A percentile compares a stretch with the other conserved stretches of the same genome.
These are phyloP conservation scores for Cryphonectria naterciae DNA, from an alignment of 2,329 filamentous ascomycete species.

Conservation along the genomic window DNA sequence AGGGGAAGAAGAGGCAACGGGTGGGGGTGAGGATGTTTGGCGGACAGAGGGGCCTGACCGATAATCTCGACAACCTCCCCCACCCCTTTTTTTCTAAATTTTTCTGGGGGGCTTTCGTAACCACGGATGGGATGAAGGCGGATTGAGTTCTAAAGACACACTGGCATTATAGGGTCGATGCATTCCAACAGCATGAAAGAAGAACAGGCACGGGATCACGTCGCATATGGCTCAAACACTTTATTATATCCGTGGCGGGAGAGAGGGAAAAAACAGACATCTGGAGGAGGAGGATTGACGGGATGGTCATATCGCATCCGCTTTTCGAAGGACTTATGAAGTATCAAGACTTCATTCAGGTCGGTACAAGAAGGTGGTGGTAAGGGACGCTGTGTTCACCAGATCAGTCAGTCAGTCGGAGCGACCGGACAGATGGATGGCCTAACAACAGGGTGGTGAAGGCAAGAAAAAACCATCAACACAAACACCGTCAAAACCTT, in stretches of 20 bases:
- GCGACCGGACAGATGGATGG: background rate
- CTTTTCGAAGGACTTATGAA: background rate
- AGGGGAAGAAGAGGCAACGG: background rate
- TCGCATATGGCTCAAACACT: background rate
- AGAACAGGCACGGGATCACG: conserved; percentile 1
- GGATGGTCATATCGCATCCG: background rate
- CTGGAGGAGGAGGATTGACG: background rate
- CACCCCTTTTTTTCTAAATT: background rate
- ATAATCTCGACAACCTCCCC: background rate
- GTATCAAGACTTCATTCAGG: background rate
- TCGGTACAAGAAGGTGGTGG: background rate
- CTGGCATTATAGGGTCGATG: conserved; percentile 10
- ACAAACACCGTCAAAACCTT: background rate
- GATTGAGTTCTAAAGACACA: background rate
- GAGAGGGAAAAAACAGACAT: background rate
- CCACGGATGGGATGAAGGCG: too few species aligned
- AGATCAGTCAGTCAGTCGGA: background rate
- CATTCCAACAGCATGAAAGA: conserved; percentile 1
- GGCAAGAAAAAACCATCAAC: background rate
- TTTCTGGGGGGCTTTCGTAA: background rate
- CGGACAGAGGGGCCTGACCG: background rate
- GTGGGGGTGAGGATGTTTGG: background rate
- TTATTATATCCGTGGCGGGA: background rate
- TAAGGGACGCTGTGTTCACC: background rate
- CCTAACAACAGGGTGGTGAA: background rate